phyloP scores from a whole-genome alignment of 2,329 filamentous ascomycete genomes.

The Penicillium sp. region DNA sequence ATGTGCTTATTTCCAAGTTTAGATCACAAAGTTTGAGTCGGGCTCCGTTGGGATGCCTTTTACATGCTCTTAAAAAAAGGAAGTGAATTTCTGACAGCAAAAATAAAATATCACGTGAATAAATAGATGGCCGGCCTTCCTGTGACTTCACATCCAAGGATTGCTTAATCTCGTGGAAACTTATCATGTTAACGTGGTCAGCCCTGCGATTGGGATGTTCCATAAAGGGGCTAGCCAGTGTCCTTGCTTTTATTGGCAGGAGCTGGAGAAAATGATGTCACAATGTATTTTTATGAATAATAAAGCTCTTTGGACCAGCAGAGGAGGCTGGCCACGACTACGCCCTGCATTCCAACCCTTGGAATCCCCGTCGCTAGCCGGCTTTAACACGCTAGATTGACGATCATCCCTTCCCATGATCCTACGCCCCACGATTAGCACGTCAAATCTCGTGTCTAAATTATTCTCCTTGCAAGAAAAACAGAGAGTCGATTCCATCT shows the following conservation, averaged over 20 bases:
- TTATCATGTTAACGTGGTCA: background rate
- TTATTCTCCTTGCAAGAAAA: conserved; percentile 2
- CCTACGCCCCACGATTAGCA: conserved; percentile 24
- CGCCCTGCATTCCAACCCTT: conserved; percentile 26
- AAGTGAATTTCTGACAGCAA: background rate
- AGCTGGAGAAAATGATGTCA: background rate
- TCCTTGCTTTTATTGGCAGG: background rate
- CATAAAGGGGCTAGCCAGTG: background rate
- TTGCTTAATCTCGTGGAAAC: background rate
- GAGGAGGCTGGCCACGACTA: background rate
- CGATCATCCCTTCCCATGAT: conserved; percentile 11
- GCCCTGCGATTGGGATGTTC: background rate
- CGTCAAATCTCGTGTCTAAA: conserved; percentile 17
- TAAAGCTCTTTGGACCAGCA: background rate
- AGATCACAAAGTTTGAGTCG: conserved; percentile 9
- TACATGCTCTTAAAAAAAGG: conserved; percentile 1
- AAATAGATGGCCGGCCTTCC: background rate
- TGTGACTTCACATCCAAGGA: background rate
- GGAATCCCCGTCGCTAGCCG: conserved; percentile 21
- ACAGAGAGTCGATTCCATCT: background rate
- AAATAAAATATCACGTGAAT: background rate
- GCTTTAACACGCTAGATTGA: conserved; percentile 2
- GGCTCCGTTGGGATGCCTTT: conserved; percentile 11
- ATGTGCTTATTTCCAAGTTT: background rate
- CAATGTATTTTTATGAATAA: background rate